Evolutionary conservation across 371 early-diverging fungal genomes (phyloP).

Genomic region (Mortierella sp.): DNA sequence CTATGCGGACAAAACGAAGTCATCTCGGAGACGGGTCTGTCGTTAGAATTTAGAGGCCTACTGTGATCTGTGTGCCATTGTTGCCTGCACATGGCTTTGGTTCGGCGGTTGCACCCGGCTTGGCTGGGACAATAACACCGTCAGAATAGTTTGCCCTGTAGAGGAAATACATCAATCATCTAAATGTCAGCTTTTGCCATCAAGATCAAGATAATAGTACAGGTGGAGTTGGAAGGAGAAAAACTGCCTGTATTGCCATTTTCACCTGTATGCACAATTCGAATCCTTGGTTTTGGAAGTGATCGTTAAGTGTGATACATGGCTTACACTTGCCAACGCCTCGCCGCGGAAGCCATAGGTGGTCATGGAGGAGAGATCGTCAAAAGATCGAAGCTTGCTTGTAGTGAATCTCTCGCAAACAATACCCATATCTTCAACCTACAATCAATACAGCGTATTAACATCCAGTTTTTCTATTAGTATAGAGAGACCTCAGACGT

Average conservation of each 20-base stretch:
- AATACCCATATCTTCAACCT: slow-evolving; percentile 82
- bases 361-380: slow-evolving; percentile 87
- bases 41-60: slow-evolving; percentile 25
- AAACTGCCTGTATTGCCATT: slow-evolving; percentile 2
- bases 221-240: slow-evolving; percentile 1
- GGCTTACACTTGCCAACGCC: slow-evolving; percentile 97
- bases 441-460: not conserved
- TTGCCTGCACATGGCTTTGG: slow-evolving; percentile 95
- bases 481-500: too few relatives aligned
- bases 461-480: not conserved
- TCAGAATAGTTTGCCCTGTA: slow-evolving; percentile 84
- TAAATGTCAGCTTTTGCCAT: not conserved
- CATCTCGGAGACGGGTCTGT: not conserved
- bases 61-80: slow-evolving; percentile 90
- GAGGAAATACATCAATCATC: not conserved
- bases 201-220: not conserved
- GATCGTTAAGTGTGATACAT: slow-evolving; percentile 92
- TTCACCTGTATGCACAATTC: slow-evolving; percentile 83
- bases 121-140: slow-evolving; percentile 80
- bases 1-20: not conserved
- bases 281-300: slow-evolving; percentile 85
- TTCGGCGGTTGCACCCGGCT: slow-evolving; percentile 74
- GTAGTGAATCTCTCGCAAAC: slow-evolving; percentile 97
- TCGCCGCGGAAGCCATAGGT: slow-evolving; percentile 99
- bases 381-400: slow-evolving; percentile 88